Percentiles rank a stretch among this genome's conserved stretches.
phyloP scores from a whole-genome alignment of 192 early-diverging fungal species.

The Coemansia sp. region DNA sequence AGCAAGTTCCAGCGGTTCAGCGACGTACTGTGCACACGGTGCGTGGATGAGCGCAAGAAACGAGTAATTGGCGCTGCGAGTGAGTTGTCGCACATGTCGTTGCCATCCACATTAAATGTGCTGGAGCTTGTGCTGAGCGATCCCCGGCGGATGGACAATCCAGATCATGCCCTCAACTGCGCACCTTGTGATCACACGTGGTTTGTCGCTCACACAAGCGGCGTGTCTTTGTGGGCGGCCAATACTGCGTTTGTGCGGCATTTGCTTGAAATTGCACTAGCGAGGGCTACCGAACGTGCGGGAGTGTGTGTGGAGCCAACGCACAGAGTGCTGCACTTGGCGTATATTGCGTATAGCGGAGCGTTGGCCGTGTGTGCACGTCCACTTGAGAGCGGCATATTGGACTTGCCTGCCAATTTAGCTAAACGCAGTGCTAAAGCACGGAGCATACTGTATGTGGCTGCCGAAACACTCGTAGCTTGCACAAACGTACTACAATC shows the following conservation, averaged over 20 bases:
- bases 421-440: conserved; percentile 8
- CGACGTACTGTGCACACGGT: conserved; percentile 31
- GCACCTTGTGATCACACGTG: background rate
- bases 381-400: background rate
- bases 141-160: background rate
- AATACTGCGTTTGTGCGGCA: conserved; percentile 28
- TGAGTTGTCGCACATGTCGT: conserved; percentile 28
- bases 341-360: conserved; percentile 30
- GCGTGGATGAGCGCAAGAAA: conserved; percentile 28
- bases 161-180: conserved; percentile 15
- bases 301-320: background rate
- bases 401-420: conserved; percentile 12
- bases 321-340: conserved; percentile 13
- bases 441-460: conserved; percentile 19
- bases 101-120: conserved; percentile 1
- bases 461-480: conserved; percentile 25
- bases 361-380: conserved; percentile 13
- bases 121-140: conserved; percentile 28
- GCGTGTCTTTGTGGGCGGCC: conserved; percentile 17
- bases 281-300: conserved; percentile 9
- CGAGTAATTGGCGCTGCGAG: conserved; percentile 11
- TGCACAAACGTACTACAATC: conserved; percentile 14
- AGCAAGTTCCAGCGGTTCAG: conserved; percentile 21
- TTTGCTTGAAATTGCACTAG: conserved; percentile 26
- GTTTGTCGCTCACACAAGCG: conserved; percentile 1